Evolutionary conservation across 1,139 yeast species (phyloP), one percentile per base, ranked within the genome.

Genomic region (Yamadazyma dendronema): DNA sequence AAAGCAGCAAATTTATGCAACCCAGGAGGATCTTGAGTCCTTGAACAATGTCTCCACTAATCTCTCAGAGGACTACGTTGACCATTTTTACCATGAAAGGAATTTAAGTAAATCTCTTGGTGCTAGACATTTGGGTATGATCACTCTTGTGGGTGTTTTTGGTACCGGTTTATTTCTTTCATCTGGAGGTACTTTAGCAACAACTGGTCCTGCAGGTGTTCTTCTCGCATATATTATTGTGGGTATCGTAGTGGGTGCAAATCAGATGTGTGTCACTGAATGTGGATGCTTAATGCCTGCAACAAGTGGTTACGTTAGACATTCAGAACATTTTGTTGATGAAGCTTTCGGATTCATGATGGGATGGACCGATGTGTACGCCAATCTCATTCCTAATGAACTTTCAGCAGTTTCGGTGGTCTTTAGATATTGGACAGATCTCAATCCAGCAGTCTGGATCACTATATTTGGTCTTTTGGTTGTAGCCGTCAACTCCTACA

Each of bases 181-280:
- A 36, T 76, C 83, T 39, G 95, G 95, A 21, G 72, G 76, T 35
- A 82, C 84, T 3, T 64, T 87, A 44, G 66, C 73, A 38, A 66
- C 65, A 9, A 73, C 71, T 11, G 90, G 90, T 25, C 89, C 90
- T 5, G 88, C 81, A 6, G 72, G 81, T 28, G 57, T 80, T 36
- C 62, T 81, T 22, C 70, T 81, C 37, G 79, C 75, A 44, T 64
- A 48, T 50, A 61, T 61, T 49, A 56, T 67, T 40, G 69, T 68
- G 14, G 74, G 74, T 17, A 55, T 58, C 35, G 54, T 68, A 43
- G 61, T 80, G 35, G 79, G 71, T 51, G 64, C 74, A 47, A 77
- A 77, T 31, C 74, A 79, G 41, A 76, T 74, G 48, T 74, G 81
- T 17, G 65, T 79, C 27, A 84, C 82, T 27, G 86, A 80, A 55